Evolutionary conservation across 768 basidiomycete genomes (phyloP), one percentile per base, ranked within the genome.

Genomic region (Jaapia argillacea): DNA sequence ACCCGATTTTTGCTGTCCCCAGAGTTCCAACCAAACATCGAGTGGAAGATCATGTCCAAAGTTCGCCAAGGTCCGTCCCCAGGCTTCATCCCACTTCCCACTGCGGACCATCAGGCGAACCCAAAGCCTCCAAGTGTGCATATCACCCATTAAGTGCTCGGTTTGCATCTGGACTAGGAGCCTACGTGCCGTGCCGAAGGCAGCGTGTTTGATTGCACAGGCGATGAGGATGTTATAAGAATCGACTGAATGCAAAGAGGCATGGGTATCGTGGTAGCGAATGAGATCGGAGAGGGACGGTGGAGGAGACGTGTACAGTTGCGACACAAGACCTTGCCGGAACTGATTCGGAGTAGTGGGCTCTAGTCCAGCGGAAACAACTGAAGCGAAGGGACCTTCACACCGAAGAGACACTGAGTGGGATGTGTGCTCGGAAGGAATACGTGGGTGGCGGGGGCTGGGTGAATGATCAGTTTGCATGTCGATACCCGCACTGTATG

Each of bases 61-160:
- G n/a, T n/a, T n/a, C n/a, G n/a, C n/a, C n/a, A n/a, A n/a, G n/a
- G n/a, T n/a, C n/a, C n/a, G n/a, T n/a, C 51, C 50, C 78, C 79
- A 84, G 18, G 80, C 83, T 20, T 66, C 57, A 7, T 68, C 56
- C 81, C 81, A 85, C 35, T 55, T 58, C 5, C 75, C 81, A 3
- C 66, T 63, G 37, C 70, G 66, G 36, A 85, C 64, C 41, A 80
- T 58, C 64, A 69, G 74, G 16, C 84, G 72, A 47, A 74, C 68
- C 44, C 66, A 64, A 28, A 85, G 58, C 58, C 72, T 72, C 57
- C 67, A 63, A 1, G 83, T 82, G 51, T 79, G 74, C 39, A 69
- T 44, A 55, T 81, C 69, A 25, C 56, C 60, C 3, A 51, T 54
- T 3, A 81, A 51, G 4, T 58, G 52, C 23, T 67, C 68, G 22